These are phyloP conservation scores for Pleurotus sapidus DNA, from an alignment of 768 basidiomycete genomes.

Conservation along the genomic window DNA sequence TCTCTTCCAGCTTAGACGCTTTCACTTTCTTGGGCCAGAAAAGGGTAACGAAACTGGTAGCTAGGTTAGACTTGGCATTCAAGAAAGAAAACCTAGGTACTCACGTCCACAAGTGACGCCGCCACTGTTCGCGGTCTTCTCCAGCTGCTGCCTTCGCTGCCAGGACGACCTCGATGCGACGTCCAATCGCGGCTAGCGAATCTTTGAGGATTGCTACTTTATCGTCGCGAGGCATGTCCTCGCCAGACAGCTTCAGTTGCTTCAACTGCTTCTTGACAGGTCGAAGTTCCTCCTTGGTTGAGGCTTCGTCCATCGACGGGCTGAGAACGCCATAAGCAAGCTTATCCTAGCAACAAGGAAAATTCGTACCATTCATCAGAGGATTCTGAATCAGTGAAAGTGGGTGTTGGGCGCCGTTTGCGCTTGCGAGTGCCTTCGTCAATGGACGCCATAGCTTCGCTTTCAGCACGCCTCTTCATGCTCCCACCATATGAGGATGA, in stretches of 20 bases:
- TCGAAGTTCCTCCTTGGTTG: slow-evolving; percentile 92
- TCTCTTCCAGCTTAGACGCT: slow-evolving; percentile 89
- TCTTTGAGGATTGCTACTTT: slow-evolving; percentile 96
- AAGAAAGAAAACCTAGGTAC: slow-evolving; percentile 28
- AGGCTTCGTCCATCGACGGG: slow-evolving; percentile 91
- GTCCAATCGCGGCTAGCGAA: slow-evolving; percentile 90
- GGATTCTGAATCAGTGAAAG: slow-evolving; percentile 92
- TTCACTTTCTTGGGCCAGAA: slow-evolving; percentile 99
- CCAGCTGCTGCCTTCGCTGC: slow-evolving; percentile 73
- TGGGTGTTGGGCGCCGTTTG: slow-evolving; percentile 93
- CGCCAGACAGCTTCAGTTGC: slow-evolving; percentile 91
- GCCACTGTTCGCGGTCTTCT: slow-evolving; percentile 84
- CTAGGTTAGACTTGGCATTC: slow-evolving; percentile 5
- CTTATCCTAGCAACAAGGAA: slow-evolving; percentile 4
- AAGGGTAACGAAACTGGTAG: slow-evolving; percentile 80
- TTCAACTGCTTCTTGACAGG: slow-evolving; percentile 99
- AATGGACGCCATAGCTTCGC: slow-evolving; percentile 79
- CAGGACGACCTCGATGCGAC: slow-evolving; percentile 84
- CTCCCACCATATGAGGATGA: slow-evolving; percentile 50
- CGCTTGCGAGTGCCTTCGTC: slow-evolving; percentile 74
- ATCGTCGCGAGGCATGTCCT: slow-evolving; percentile 91
- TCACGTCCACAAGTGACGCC: slow-evolving; percentile 95
- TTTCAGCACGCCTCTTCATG: slow-evolving; percentile 79
- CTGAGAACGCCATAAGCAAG: slow-evolving; percentile 32
- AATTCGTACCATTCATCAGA: slow-evolving; percentile 82